Base-by-base conservation (phyloP, 305 asterid genomes). In the Nicotiana rustica region DNA sequence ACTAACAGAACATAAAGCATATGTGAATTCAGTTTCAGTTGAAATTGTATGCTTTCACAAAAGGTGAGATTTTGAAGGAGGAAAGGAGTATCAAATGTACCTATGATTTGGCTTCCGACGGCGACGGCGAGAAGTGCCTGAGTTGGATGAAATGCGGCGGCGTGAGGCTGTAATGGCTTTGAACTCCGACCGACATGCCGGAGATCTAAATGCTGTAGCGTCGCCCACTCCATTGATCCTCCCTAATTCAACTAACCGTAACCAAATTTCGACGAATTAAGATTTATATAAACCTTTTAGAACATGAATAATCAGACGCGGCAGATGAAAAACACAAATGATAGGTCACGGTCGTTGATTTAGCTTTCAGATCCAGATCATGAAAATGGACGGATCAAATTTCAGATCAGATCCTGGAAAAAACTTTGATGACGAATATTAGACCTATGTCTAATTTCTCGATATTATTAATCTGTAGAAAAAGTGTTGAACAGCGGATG, bases 151-250 rank as follows among this genome's bases (percentile, higher is more conserved):
- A 96, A 96, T 66, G 98, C 89, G 44, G 98, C 98, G 82, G 98
- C 98, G 87, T 96, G 99, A 75, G 99, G 99, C 88, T 96, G 99
- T 29, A 90, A 88, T 82, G 95, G 95, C 84, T 93, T 96, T 82
- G 99, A 92, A 86, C 95, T 95, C 94, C 98, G 98, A 71, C 97
- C 97, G 9, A 90, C 95, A 64, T 95, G 99, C 83, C 98, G 97
- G 90, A 96, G 97, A 93, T 96, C 99, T 92, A 95, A 84, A 91
- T 96, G 99, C 85, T 93, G 98, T 83, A 96, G 91, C 85, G 99
- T 90, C 73, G 98, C 87, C 99, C 99, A 96, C 93, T 96, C 98
- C 98, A 96, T 96, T 78, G 67, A 81, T 67, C 83, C 77, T 5
- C 78, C 49, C 57, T 31, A 57, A 81, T 75, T 75, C 33, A 75